phyloP scores from a whole-genome alignment of 257 asterid genomes.

The Jacaranda copaia region DNA sequence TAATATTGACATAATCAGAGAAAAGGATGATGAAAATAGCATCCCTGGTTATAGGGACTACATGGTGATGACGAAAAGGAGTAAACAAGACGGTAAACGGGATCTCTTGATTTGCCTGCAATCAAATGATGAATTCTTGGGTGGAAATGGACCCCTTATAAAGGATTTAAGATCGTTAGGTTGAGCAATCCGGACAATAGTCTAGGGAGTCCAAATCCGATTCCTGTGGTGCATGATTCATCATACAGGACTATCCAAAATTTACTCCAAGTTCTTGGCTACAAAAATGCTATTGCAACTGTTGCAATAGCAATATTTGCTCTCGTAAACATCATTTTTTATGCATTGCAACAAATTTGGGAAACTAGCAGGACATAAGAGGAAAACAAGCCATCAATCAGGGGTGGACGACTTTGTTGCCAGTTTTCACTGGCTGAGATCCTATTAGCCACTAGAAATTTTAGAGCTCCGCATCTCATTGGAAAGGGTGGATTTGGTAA shows the following conservation, averaged over 20 bases:
- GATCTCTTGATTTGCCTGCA: no score
- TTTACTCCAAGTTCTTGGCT: neutral
- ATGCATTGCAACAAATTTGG: conserved; percentile 33
- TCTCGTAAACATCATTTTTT: conserved; percentile 33
- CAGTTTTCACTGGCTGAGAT: conserved; percentile 48
- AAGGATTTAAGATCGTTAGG: conserved; percentile 51
- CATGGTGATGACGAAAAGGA: no score
- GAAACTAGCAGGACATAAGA: conserved; percentile 30
- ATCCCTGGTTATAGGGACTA: no score
- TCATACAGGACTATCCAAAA: neutral
- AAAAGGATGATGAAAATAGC: conserved; percentile 32
- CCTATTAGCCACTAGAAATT: conserved; percentile 38
- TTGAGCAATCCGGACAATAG: conserved; percentile 29
- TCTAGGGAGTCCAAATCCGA: conserved; percentile 35
- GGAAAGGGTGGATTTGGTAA: conserved; percentile 36
- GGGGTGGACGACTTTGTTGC: conserved; percentile 36
- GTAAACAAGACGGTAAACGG: no score
- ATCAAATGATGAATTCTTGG: no score
- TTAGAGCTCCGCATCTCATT: conserved; percentile 39
- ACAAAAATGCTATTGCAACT: conserved; percentile 37
- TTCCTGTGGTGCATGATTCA: neutral
- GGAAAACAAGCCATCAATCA: conserved; percentile 24
- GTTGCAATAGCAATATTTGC: conserved; percentile 28
- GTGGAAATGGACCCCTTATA: conserved; percentile 12
- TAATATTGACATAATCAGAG: conserved; percentile 36